These are phyloP conservation scores for Rhodocollybia butyracea DNA, from an alignment of 768 basidiomycete genomes.

Conservation along the genomic window DNA sequence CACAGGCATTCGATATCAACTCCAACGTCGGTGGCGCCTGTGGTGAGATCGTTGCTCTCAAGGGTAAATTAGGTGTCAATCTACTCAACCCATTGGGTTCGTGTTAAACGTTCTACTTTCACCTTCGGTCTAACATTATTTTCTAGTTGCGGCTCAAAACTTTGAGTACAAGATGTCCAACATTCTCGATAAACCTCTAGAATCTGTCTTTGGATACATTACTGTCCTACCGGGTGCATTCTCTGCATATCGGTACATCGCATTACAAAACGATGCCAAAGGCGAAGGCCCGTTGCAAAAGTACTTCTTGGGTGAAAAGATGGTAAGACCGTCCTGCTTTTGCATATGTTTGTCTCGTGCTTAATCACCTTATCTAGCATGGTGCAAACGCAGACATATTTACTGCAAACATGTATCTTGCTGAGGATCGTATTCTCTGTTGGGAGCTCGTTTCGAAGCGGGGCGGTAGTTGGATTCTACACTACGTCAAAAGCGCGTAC, in stretches of 20 bases:
- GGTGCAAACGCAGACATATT: conserved; percentile 87
- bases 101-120: conserved; percentile 16
- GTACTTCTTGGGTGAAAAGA: conserved; percentile 96
- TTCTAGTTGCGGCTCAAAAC: conserved; percentile 78
- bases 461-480: conserved; percentile 84
- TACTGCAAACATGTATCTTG: conserved; percentile 95
- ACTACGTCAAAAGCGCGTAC: conserved; percentile 95
- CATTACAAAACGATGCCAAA: conserved; percentile 77
- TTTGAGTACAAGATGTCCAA: conserved; percentile 96
- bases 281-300: conserved; percentile 91
- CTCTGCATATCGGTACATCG: conserved; percentile 88
- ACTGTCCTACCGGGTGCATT: conserved; percentile 92
- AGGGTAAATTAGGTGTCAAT: conserved; percentile 78
- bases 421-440: conserved; percentile 91
- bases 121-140: not conserved
- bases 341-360: not conserved
- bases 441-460: conserved; percentile 98
- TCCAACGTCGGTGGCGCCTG: conserved; percentile 91
- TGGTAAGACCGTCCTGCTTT: conserved; percentile 44
- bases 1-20: conserved; percentile 81
- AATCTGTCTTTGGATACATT: conserved; percentile 91
- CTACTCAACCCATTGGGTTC: conserved; percentile 71
- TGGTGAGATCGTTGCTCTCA: conserved; percentile 92
- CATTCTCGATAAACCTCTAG: conserved; percentile 89
- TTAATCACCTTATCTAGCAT: conserved; percentile 37